Evolutionary conservation across 495 filamentous ascomycete species (phyloP), one percentile per base, ranked within the genome.

Genomic region (Tuber brumale): DNA sequence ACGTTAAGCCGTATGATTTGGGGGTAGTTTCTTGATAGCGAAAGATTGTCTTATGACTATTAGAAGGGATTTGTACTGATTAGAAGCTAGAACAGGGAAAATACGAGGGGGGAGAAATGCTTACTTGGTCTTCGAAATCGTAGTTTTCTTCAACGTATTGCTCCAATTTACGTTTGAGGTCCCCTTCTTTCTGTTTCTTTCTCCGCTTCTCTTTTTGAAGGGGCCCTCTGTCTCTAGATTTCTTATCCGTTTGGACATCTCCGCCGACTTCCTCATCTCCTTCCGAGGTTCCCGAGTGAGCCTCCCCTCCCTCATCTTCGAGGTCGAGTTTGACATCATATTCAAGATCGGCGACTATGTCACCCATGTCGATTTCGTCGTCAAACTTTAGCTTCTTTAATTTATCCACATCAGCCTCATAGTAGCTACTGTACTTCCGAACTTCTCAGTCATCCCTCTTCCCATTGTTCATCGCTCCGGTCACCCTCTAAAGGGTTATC

Each of bases 281-380:
- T 27, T 57, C 48, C 8, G 48, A 57, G 23, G 48, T 14, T 27
- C 21, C 6, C 18, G 48, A 57, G 43, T 84, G 82, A 39, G 85
- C 83, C 43, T 84, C 85, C n/a, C 78, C 82, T 72, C 72, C 82
- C 75, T n/a, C 57, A 76, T 71, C 76, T 27, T 84, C 77, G 74
- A 83, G 71, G 45, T 70, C 74, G 44, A 81, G 73, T 37, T 84
- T 76, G 3, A 84, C 79, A 35, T 85, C 84, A 73, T 90, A 87
- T 4, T 89, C 88, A 3, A 90, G 89, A 75, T 95, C 93, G 2
- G 94, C 94, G 57, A 97, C 85, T 43, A 99, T 85, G 83, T 99
- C 95, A 42, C 90, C 92, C 85, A 98, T 97, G 81, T 97, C 94
- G 81, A 98, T 97, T 81, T 99, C 95, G 79, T 97, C 93, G 76